These are phyloP conservation scores for Psilocybe cyanescens DNA, from an alignment of 768 basidiomycete species.

Conservation along the genomic window DNA sequence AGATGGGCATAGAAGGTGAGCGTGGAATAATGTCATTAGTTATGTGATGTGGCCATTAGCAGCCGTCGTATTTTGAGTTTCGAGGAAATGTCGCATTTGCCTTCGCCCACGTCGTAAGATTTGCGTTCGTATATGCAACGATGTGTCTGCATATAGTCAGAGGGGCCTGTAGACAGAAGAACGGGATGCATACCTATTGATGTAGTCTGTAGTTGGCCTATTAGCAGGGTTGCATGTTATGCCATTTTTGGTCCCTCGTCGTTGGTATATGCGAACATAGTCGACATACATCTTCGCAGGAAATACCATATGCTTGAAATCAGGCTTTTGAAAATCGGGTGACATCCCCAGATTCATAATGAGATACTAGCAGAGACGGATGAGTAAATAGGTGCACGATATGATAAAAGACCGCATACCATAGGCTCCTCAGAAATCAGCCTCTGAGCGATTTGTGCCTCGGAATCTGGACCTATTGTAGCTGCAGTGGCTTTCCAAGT, in stretches of 20 bases:
- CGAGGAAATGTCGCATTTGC: conserved; percentile 79
- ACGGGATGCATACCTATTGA: conserved; percentile 53
- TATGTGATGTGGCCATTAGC: conserved; percentile 24
- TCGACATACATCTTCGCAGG: conserved; percentile 85
- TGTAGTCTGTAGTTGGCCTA: conserved; percentile 83
- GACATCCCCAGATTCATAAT: conserved; percentile 88
- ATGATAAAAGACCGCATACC: conserved; percentile 46
- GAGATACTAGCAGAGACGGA: conserved; percentile 55
- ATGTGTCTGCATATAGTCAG: conserved; percentile 36
- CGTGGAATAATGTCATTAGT: neutral
- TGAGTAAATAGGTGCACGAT: conserved; percentile 4
- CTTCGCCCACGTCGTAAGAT: conserved; percentile 83
- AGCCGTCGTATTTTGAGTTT: conserved; percentile 55
- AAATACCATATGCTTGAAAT: conserved; percentile 75
- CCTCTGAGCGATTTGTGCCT: conserved; percentile 61
- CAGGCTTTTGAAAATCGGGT: conserved; percentile 72
- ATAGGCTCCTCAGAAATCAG: conserved; percentile 92
- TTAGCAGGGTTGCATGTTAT: conserved; percentile 81
- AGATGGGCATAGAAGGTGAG: conserved; percentile 1
- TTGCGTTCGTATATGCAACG: conserved; percentile 73
- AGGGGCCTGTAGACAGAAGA: neutral
- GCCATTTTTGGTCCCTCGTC: conserved; percentile 65
- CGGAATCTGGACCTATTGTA: conserved; percentile 69
- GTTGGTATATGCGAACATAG: conserved; percentile 90
- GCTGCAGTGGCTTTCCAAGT: conserved; percentile 76